Evolutionary conservation across 1,284 basidiomycete species (phyloP), one percentile per base, ranked within the genome.

Genomic region (Irpex rosettiformis): DNA sequence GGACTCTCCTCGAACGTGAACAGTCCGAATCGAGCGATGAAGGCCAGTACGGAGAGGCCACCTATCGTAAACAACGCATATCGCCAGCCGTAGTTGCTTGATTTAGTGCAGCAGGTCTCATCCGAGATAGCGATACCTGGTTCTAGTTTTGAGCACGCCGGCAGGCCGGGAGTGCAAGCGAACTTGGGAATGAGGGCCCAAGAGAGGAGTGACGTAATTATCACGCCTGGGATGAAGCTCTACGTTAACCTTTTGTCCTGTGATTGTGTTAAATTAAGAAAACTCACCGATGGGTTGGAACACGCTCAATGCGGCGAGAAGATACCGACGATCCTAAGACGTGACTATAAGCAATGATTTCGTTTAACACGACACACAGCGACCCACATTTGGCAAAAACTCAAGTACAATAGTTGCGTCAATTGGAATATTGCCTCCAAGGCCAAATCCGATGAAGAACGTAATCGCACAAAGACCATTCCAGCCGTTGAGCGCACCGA

Each of bases 1-100:
- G 88, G 88, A 61, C 83, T 85, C 69, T 92, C 89, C 60, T 85
- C 76, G 54, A 92, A 79, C 4, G 78, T 74, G 74, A 91, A 91
- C 52, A 87, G 72, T 68, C 89, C 81, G 75, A 88, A 89, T 43
- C 89, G 87, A 42, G 86, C 68, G 57, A 81, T 63, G 76, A 84
- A 91, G 42, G 89, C 75, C 25, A 83, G 47, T 58, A 89, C 72
- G 70, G 83, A 86, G 43, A 88, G 67, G 1, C 79, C 84, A 5
- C 84, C 84, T 66, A 86, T 79, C 21, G 78, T 73, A 68, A 79
- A 84, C 3, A 86, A 71, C 60, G 83, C 82, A 66, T 87, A 89
- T 16, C 89, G 75, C 89, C 89, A 91, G 27, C 89, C 89, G 72
- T 79, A 73, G 59, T 86, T 85, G 18, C 25, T 24, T 5, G 45